phyloP scores from a whole-genome alignment of 148 eudicot genomes.

The Rhododendron griersonianum region DNA sequence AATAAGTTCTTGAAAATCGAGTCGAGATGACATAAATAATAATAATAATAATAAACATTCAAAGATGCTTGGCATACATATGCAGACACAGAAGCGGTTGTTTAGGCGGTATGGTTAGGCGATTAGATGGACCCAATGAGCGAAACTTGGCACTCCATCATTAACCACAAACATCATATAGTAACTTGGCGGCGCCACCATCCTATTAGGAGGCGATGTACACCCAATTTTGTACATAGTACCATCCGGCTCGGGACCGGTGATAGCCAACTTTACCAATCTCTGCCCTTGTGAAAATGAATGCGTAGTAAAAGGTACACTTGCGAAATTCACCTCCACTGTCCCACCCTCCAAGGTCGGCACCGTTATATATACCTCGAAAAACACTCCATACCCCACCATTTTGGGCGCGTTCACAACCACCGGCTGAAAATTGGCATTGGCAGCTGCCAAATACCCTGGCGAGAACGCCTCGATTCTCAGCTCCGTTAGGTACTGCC shows the following conservation, averaged over 20 bases:
- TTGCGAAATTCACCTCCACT: constrained; percentile 66
- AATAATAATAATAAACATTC: background rate
- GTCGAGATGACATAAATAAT: background rate
- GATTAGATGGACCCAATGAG: constrained; percentile 59
- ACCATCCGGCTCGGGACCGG: constrained; percentile 26
- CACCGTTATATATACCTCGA: constrained; percentile 36
- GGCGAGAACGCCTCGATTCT: constrained; percentile 78
- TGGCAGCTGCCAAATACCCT: constrained; percentile 52
- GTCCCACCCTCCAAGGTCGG: constrained; percentile 39
- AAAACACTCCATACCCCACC: constrained; percentile 39
- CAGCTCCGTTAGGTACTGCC: constrained; percentile 62
- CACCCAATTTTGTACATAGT: constrained; percentile 44
- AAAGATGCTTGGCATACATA: background rate
- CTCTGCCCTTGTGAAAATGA: constrained; percentile 94
- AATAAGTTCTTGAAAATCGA: background rate
- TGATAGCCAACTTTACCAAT: constrained; percentile 53
- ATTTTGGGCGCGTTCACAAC: constrained; percentile 34
- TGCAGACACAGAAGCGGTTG: background rate
- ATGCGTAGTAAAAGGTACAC: constrained; percentile 83
- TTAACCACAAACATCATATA: constrained; percentile 90
- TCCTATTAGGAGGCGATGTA: constrained; percentile 53
- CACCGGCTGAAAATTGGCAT: constrained; percentile 24
- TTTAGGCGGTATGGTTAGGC: background rate
- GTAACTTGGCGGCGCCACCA: constrained; percentile 82
- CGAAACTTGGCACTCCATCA: constrained; percentile 78